Percentiles rank a stretch among this genome's conserved stretches.
Conservation (phyloP, 192 early-diverging fungal species). For the Anaeromyces robustus region DNA sequence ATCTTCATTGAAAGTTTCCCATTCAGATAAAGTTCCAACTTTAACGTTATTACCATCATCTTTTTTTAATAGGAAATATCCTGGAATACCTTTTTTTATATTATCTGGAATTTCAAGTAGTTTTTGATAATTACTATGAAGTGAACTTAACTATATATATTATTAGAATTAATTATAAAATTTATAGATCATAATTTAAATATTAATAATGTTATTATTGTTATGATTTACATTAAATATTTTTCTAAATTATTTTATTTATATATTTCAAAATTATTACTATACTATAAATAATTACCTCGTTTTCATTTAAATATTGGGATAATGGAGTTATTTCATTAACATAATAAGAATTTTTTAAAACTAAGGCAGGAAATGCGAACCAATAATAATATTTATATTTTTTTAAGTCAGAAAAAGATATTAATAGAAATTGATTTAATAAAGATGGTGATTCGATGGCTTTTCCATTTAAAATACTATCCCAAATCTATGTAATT, state of each 20-base stretch:
- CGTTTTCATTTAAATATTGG: conserved; percentile 8
- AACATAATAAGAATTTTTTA: conserved; percentile 33
- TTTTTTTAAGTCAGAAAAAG: conserved; percentile 95
- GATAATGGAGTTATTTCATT: conserved; percentile 9
- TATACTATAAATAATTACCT: too few relatives aligned
- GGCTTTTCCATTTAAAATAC: conserved; percentile 48
- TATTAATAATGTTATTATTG: too few relatives aligned
- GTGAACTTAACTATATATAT: background rate
- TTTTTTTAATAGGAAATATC: conserved; percentile 17
- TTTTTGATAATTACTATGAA: background rate
- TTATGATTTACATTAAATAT: too few relatives aligned
- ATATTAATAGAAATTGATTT: conserved; percentile 56
- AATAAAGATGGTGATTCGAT: conserved; percentile 45
- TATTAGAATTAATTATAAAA: too few relatives aligned
- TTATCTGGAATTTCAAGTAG: background rate
- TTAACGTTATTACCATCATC: conserved; percentile 1
- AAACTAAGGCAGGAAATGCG: conserved; percentile 72
- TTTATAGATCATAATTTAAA: too few relatives aligned
- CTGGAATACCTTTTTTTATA: conserved; percentile 5
- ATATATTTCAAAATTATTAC: too few relatives aligned
- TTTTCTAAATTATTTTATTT: too few relatives aligned
- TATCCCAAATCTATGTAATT: conserved; percentile 47
- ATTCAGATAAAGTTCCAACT: conserved; percentile 32
- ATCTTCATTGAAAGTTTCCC: conserved; percentile 25
- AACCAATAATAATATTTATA: conserved; percentile 93